phyloP scores from a whole-genome alignment of 1,284 basidiomycete species.

The Heterobasidion irregulare region DNA sequence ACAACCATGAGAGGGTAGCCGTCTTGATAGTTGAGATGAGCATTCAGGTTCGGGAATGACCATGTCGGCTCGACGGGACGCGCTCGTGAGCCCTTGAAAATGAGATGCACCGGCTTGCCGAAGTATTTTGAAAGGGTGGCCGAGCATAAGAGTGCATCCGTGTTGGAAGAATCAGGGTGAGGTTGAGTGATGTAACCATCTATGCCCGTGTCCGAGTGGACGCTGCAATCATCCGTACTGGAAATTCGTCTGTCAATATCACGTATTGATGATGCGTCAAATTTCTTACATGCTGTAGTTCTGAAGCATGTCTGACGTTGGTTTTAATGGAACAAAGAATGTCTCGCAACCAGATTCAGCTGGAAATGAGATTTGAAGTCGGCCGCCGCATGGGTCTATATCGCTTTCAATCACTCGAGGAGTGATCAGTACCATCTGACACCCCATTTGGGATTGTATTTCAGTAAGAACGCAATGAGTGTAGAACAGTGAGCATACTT shows the following conservation, averaged over 20 bases:
- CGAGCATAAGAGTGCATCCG: slow-evolving; percentile 29
- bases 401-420: slow-evolving; percentile 43
- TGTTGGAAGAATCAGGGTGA: slow-evolving; percentile 15
- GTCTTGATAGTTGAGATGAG: slow-evolving; percentile 57
- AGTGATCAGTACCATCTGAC: slow-evolving; percentile 60
- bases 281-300: slow-evolving; percentile 47
- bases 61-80: slow-evolving; percentile 43
- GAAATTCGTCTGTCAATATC: neutral
- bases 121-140: slow-evolving; percentile 51
- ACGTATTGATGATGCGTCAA: neutral
- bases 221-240: slow-evolving; percentile 44
- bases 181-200: slow-evolving; percentile 60
- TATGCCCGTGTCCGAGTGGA: slow-evolving; percentile 39
- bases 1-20: slow-evolving; percentile 61
- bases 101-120: slow-evolving; percentile 48
- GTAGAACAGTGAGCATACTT: slow-evolving; percentile 29
- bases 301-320: slow-evolving; percentile 35
- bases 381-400: slow-evolving; percentile 34
- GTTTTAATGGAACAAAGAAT: slow-evolving; percentile 52
- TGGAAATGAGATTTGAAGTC: slow-evolving; percentile 50
- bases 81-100: slow-evolving; percentile 54
- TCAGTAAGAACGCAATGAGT: neutral
- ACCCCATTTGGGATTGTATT: neutral
- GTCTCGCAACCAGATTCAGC: slow-evolving; percentile 41
- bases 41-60: slow-evolving; percentile 47